Percentiles rank a stretch among this genome's conserved stretches.
Conservation (phyloP, 495 filamentous ascomycete genomes). For the Daldinia concentrica region DNA sequence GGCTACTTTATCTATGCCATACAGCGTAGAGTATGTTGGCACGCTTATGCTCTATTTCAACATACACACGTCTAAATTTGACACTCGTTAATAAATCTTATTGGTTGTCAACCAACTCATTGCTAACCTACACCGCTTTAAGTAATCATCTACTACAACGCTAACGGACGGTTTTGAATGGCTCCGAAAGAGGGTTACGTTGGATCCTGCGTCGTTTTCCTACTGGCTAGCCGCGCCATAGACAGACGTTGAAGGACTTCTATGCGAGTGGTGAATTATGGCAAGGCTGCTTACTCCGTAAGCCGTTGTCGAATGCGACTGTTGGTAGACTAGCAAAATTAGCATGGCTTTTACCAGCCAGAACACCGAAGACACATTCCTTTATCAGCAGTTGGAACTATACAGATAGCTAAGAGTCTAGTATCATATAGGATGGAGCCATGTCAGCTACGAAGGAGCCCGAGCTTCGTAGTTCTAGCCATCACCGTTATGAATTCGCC, state of each 20-base stretch:
- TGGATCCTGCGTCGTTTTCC: conserved; percentile 23
- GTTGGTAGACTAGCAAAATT: neutral
- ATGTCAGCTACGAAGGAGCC: conserved; percentile 2
- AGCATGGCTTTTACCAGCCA: neutral
- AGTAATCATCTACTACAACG: conserved; percentile 14
- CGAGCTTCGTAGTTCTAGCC: conserved; percentile 6
- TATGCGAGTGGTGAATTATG: neutral
- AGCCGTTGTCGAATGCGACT: neutral
- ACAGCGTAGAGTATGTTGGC: conserved; percentile 21
- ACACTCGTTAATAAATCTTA: conserved; percentile 5
- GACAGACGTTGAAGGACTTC: neutral
- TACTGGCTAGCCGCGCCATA: conserved; percentile 19
- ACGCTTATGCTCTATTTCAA: conserved; percentile 38
- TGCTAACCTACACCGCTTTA: conserved; percentile 24
- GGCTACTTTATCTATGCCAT: conserved; percentile 21
- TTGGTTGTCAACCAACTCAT: conserved; percentile 15
- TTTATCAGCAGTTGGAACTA: conserved; percentile 2
- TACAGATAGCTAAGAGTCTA: neutral
- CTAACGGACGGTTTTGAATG: conserved; percentile 5
- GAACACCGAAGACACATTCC: neutral
- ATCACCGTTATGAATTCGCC: conserved; percentile 5
- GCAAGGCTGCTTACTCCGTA: conserved; percentile 5
- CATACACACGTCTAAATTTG: conserved; percentile 24
- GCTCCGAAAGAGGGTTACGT: conserved; percentile 3
- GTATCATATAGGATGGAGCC: conserved; percentile 16